A percentile compares a stretch with the other conserved stretches of the same genome.
These are phyloP conservation scores for Chrysanthemum makinoi DNA, from an alignment of 129 eudicot genomes.

Conservation along the genomic window DNA sequence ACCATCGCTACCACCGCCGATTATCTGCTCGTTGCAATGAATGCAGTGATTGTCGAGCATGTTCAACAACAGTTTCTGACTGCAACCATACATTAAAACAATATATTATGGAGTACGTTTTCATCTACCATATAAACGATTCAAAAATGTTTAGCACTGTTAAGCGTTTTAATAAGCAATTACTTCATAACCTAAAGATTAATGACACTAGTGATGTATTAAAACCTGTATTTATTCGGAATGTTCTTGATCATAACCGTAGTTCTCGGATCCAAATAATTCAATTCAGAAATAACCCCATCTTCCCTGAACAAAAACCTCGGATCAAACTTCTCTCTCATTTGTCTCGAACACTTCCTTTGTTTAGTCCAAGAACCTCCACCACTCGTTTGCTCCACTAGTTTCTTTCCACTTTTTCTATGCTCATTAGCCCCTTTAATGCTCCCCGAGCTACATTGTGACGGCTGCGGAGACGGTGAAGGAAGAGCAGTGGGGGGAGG, in stretches of 20 bases:
- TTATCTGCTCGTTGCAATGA: constrained; percentile 82
- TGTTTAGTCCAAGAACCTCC: constrained; percentile 26
- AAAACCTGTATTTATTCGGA: constrained; percentile 94
- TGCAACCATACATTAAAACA: constrained; percentile 25
- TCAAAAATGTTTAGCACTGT: no score
- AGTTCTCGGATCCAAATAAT: constrained; percentile 66
- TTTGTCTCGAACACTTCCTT: constrained; percentile 41
- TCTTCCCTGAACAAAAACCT: constrained; percentile 77
- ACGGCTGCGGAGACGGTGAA: constrained; percentile 3
- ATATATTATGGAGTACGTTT: no score
- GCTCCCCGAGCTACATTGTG: not conserved
- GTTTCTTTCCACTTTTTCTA: constrained; percentile 24
- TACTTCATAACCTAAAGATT: no score
- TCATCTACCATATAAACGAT: no score
- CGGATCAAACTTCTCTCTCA: constrained; percentile 46
- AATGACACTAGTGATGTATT: not conserved
- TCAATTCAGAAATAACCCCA: constrained; percentile 46
- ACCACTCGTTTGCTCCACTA: constrained; percentile 11
- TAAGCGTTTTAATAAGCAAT: no score
- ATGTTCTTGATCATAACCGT: constrained; percentile 97
- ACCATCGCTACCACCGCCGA: constrained; percentile 12
- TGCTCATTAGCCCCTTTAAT: no score
- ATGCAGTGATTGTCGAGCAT: constrained; percentile 98
- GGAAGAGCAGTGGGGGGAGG: constrained; percentile 17
- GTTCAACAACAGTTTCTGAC: constrained; percentile 89